Percentiles rank a stretch among this genome's conserved stretches.
Evolutionary conservation across 176 grass and related monocot genomes (phyloP).

Genomic region (Oryza officinalis): DNA sequence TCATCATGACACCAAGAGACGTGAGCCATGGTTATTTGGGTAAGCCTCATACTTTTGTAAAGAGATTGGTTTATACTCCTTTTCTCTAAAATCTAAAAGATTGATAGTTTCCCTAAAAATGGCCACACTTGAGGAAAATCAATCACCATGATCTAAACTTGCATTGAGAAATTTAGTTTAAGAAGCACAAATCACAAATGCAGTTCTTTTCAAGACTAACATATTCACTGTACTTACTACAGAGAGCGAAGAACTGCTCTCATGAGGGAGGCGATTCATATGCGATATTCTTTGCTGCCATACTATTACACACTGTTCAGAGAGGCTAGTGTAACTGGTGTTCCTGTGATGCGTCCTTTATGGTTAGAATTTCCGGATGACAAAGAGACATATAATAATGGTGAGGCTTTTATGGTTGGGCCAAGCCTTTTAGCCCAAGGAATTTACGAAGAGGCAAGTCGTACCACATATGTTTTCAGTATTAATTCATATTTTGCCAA

Average conservation of each 20-base stretch:
- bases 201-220: conserved; percentile 21
- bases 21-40: conserved; percentile 98
- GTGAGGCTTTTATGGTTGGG: conserved; percentile 92
- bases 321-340: conserved; percentile 80
- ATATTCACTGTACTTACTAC: conserved; percentile 25
- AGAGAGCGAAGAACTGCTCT: conserved; percentile 81
- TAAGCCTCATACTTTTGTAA: conserved; percentile 44
- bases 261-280: conserved; percentile 87
- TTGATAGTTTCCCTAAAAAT: background rate
- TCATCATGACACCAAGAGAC: conserved; percentile 95
- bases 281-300: conserved; percentile 82
- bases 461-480: conserved; percentile 3
- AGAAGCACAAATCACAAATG: conserved; percentile 12
- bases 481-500: conserved; percentile 27
- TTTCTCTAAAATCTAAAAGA: background rate
- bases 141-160: conserved; percentile 4
- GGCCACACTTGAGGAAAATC: background rate
- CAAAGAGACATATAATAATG: conserved; percentile 91
- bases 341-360: conserved; percentile 92
- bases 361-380: conserved; percentile 96
- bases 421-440: conserved; percentile 76
- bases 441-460: conserved; percentile 75
- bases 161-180: conserved; percentile 15
- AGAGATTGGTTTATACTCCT: background rate
- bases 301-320: conserved; percentile 94